Evolutionary conservation across 1,284 basidiomycete species (phyloP), one percentile per base, ranked within the genome.

Genomic region (Leccinum cinnamomeum): DNA sequence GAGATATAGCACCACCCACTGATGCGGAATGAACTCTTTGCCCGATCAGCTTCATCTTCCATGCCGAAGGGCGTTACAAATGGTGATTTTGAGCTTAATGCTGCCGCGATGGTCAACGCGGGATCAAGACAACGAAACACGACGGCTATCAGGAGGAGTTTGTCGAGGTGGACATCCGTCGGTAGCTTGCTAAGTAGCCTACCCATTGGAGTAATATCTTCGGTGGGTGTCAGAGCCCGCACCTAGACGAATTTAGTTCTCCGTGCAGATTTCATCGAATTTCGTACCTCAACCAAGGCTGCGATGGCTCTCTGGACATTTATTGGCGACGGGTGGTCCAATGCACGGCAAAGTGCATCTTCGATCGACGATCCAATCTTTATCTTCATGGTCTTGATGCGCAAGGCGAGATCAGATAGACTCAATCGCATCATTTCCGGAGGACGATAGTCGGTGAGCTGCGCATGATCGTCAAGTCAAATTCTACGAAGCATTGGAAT

Each of bases 361-460:
- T 97, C 95, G 62, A 99, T 95, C 0, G 91, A 89, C 7, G 81
- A 79, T n/a, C 96, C 97, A 51, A 98, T 79, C 68, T 92, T 91
- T 53, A 97, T 82, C 71, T 93, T 95, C 86, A 99, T 92, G 64
- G 98, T 97, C 79, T 99, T 99, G 78, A 97, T 98, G 57, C 95
- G 90, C 56, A 99, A 81, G 0, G 95, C 94, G 18, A 99, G 84
- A 74, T 98, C 95, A 62, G 97, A 96, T 30, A 99, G 80, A 66
- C 96, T 97, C 4, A 99, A 81, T 25, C 97, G 87, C 77, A 94
- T 88, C 87, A 99, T 99, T 76, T 99, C 97, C 0, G 97, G 97
- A 53, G 95, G 83, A 2, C 96, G 95, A 74, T 96, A 91, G 23
- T 96, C 93, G 3, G 91, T 89, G 79, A 99, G 85, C 93, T 96